Base-by-base conservation (phyloP, 768 basidiomycete species). In the Termitomyces sp. region DNA sequence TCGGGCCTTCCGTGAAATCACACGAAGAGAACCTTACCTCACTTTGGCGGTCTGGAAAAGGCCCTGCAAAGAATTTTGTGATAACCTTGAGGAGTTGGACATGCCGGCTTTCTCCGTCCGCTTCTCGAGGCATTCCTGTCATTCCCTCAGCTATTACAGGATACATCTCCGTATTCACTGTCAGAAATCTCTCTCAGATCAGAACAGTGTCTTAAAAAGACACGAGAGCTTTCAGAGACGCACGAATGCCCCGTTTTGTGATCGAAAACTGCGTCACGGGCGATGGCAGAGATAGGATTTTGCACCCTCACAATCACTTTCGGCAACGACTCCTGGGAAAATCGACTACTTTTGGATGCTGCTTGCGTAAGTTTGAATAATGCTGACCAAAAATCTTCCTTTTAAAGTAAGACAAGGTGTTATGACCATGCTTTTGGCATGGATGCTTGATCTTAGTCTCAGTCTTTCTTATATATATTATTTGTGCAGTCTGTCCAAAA, bases 121-220 rank as follows among this genome's bases (percentile, higher is more conserved):
- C 12, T 17, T 30, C 50, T 19, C 10, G n/a, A 31, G 15, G 31
- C 33, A 26, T n/a, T 21, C 1, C 14, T 19, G 31, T 17, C 19
- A 15, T n/a, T 40, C 23, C 41, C 11, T 5, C 10, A 3, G 6
- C 19, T 17, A 31, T 50, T 5, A 55, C 31, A 4, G 43, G 48
- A 11, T 38, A 30, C 8, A 14, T 48, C 31, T 55, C 53, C 33
- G 51, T 51, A 26, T 56, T 26, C 11, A 56, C 50, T 2, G 55
- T 45, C 19, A 14, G 55, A 44, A 5, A 60, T 54, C 35, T 53
- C 54, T 41, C 54, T 37, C 14, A 56, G 17, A n/a, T 21, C 37
- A 12, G 53, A 40, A 33, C 54, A 59, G 3, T 56, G 50, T 14
- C 5, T 37, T 23, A 31, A 23, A 15, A 56, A 56, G 54, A 59